Evolutionary conservation across 805 yeast genomes (phyloP).

Genomic region (Cephaloascus albidus): DNA sequence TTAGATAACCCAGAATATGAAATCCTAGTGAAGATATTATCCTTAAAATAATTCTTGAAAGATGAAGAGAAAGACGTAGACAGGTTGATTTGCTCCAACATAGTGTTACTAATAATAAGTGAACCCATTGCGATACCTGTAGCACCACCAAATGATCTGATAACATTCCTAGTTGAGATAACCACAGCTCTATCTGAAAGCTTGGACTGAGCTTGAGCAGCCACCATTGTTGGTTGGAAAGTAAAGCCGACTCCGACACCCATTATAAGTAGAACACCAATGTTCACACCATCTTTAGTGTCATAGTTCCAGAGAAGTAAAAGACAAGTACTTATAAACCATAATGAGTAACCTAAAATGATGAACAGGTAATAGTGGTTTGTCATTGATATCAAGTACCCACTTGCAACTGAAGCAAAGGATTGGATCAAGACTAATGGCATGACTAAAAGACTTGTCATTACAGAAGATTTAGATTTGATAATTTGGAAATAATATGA

Average conservation of each 20-base stretch:
- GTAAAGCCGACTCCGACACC: slow-evolving; percentile 39
- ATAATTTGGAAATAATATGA: too few species aligned
- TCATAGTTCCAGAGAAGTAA: slow-evolving; percentile 11
- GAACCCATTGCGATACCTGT: slow-evolving; percentile 44
- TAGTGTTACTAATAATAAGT: slow-evolving; percentile 24
- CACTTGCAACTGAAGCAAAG: too few species aligned
- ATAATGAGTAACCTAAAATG: slow-evolving; percentile 15
- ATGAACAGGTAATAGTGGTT: too few species aligned
- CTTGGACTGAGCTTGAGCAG: slow-evolving; percentile 41
- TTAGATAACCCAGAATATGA: slow-evolving; percentile 12
- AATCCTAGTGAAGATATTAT: slow-evolving; percentile 19
- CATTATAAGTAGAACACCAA: too few species aligned
- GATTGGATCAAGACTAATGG: too few species aligned
- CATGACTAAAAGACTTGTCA: slow-evolving; percentile 14
- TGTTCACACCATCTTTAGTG: slow-evolving; percentile 10
- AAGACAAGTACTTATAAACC: slow-evolving; percentile 16
- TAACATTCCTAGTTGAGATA: slow-evolving; percentile 45
- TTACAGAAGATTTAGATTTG: slow-evolving; percentile 16
- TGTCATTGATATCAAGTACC: too few species aligned
- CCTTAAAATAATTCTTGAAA: slow-evolving; percentile 10
- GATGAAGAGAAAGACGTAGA: too few species aligned
- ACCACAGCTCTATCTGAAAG: slow-evolving; percentile 50
- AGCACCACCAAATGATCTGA: slow-evolving; percentile 55
- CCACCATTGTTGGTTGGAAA: slow-evolving; percentile 49
- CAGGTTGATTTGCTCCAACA: too few species aligned